Percentiles rank a stretch among this genome's conserved stretches.
phyloP scores from a whole-genome alignment of 2,329 filamentous ascomycete genomes.

The Phaeosphaeriaceae sp. region DNA sequence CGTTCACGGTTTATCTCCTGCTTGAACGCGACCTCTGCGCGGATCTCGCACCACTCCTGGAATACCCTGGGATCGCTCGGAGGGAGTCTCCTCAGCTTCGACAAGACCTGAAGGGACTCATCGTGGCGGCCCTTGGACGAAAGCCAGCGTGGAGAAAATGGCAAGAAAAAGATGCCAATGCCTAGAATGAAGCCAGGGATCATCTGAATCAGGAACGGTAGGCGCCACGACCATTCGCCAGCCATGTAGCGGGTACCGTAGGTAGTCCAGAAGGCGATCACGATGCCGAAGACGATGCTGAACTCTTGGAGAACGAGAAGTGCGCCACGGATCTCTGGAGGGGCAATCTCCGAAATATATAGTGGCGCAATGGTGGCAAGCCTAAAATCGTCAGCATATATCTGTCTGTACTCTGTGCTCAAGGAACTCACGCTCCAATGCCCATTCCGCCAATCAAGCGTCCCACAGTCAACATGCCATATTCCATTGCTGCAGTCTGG shows the following conservation, averaged over 20 bases:
- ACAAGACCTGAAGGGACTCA: conserved; percentile 58
- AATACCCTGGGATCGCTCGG: conserved; percentile 58
- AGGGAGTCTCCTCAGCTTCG: conserved; percentile 59
- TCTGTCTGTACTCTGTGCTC: neutral
- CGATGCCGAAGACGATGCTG: conserved; percentile 57
- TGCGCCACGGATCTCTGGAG: conserved; percentile 58
- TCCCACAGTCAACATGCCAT: conserved; percentile 60
- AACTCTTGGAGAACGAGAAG: conserved; percentile 60
- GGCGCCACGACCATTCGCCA: conserved; percentile 54
- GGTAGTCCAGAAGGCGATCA: conserved; percentile 63
- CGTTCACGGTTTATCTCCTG: conserved; percentile 53
- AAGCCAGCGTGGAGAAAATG: conserved; percentile 65
- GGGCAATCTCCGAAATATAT: conserved; percentile 63
- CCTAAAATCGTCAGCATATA: conserved; percentile 18
- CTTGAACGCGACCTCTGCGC: conserved; percentile 63
- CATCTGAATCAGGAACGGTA: conserved; percentile 59
- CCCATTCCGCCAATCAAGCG: conserved; percentile 61
- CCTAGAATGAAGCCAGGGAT: conserved; percentile 51
- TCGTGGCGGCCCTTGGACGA: conserved; percentile 53
- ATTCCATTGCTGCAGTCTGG: conserved; percentile 60
- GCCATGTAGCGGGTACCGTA: conserved; percentile 59
- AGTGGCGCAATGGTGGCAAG: conserved; percentile 57
- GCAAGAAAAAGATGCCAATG: conserved; percentile 56
- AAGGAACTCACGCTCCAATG: conserved; percentile 56
- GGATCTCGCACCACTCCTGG: conserved; percentile 62